Base-by-base conservation (phyloP, 1,284 basidiomycete genomes). In the Bondarzewia mesenterica region DNA sequence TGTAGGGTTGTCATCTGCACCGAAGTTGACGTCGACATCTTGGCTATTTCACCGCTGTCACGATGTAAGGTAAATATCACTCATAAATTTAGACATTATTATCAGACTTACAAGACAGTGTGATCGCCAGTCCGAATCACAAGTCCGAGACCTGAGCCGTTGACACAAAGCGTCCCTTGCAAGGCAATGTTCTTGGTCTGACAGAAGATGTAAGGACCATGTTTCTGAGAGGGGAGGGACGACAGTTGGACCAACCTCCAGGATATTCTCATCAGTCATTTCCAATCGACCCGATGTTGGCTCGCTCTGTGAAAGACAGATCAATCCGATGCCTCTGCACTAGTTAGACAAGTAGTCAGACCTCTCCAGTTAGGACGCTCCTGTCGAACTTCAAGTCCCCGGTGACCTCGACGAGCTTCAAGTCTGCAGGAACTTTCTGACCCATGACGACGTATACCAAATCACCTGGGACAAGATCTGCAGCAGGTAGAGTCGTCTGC, bases 371-470 rank as follows among this genome's bases (percentile, higher is more conserved):
- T 27, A 83, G 65, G n/a, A 82, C 72, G 25, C 73, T 72, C 37
- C 80, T 67, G 56, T 83, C 81, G 47, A 84, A 75, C 54, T 71
- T 71, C 48, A 80, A 62, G 55, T 83, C 80, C 5, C 67, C 60
- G 35, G 76, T 75, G 7, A 77, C 72, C n/a, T 77, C 66, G 46
- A 79, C 71, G 22, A 88, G 66, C 38, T 79, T 74, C 15, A 86
- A 56, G 55, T 88, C 85, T n/a, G 85, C 84, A 0, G 85, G 84
- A 15, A 87, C 72, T 12, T 83, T 77, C 59, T 83, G 80, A 22
- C 85, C 73, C 55, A 71, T 58, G 22, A 65, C 66, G 56, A 85
- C 77, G 1, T 61, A 62, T 61, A 79, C 74, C 18, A 85, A 58
- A 57, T 85, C 83, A 15, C 83, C 84, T 0, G 79, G 76, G 1